Evolutionary conservation across 495 filamentous ascomycete species (phyloP).

Genomic region (Aspergillus bertholletiae): DNA sequence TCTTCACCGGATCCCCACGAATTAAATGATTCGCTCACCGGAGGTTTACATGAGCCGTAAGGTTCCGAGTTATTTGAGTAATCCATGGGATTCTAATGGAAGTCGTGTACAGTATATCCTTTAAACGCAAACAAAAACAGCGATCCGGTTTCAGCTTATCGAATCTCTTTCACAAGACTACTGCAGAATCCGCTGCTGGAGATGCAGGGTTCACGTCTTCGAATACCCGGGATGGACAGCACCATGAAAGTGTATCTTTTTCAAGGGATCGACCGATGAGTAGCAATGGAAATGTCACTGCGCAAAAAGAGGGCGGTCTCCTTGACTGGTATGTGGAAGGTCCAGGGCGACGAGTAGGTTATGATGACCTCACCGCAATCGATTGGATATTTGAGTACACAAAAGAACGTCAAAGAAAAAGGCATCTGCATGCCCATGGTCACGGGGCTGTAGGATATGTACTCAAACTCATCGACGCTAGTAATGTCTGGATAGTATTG

Average conservation of each 20-base stretch:
- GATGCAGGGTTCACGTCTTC: constrained; percentile 19
- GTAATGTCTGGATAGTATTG: constrained; percentile 88
- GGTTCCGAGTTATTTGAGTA: constrained; percentile 1
- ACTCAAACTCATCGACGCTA: constrained; percentile 70
- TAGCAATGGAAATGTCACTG: constrained; percentile 35
- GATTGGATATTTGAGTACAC: constrained; percentile 99
- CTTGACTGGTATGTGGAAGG: constrained; percentile 90
- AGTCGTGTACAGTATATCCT: constrained; percentile 55
- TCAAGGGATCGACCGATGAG: constrained; percentile 18
- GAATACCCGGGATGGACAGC: constrained; percentile 21
- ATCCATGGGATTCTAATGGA: constrained; percentile 11
- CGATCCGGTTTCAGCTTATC: constrained; percentile 52
- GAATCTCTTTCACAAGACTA: constrained; percentile 48
- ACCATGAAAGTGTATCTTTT: constrained; percentile 1
- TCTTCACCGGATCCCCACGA: constrained; percentile 2
- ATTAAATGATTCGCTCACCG: constrained; percentile 48
- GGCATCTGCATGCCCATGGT: constrained; percentile 65
- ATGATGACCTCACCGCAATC: constrained; percentile 95
- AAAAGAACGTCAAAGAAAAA: constrained; percentile 86
- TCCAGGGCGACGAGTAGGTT: constrained; percentile 85
- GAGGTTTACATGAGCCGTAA: constrained; percentile 46
- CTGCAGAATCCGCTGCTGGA: constrained; percentile 17
- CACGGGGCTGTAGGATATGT: constrained; percentile 70
- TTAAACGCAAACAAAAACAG: constrained; percentile 79
- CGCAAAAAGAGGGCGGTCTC: constrained; percentile 61